A percentile compares a stretch with the other conserved stretches of the same genome.
Evolutionary conservation across 1,139 yeast genomes (phyloP).

Genomic region (Pichia sp.): DNA sequence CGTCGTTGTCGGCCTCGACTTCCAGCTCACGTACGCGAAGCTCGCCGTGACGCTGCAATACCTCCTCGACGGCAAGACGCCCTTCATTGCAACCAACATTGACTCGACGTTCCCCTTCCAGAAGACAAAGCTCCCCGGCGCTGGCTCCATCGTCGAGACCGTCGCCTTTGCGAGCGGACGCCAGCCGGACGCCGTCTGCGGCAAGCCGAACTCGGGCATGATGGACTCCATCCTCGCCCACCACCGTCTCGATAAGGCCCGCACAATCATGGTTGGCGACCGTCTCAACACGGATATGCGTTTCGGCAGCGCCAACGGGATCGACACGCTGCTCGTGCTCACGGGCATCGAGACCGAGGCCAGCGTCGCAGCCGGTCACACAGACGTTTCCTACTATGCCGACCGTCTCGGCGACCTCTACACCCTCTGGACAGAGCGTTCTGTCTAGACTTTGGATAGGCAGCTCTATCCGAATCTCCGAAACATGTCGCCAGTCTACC

Average conservation of each 20-base stretch:
- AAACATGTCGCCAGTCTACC: no score
- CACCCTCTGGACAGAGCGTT: constrained; percentile 39
- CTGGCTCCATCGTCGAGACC: constrained; percentile 85
- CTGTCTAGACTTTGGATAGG: no score
- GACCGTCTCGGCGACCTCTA: constrained; percentile 71
- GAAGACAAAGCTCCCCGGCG: constrained; percentile 85
- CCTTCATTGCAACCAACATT: constrained; percentile 90
- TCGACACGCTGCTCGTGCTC: constrained; percentile 77
- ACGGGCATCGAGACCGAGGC: constrained; percentile 81
- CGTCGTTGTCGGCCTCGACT: constrained; percentile 83
- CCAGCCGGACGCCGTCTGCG: constrained; percentile 62
- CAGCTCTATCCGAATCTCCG: no score
- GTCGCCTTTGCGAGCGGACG: constrained; percentile 77
- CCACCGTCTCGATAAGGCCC: constrained; percentile 51
- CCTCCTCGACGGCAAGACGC: constrained; percentile 59
- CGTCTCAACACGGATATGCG: constrained; percentile 91
- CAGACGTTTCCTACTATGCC: constrained; percentile 65
- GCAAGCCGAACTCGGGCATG: constrained; percentile 89
- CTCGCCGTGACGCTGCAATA: constrained; percentile 81
- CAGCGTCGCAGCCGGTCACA: constrained; percentile 39
- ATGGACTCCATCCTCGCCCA: constrained; percentile 82
- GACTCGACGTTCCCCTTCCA: constrained; percentile 92
- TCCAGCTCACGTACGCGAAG: constrained; percentile 73
- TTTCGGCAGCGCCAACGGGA: constrained; percentile 84
- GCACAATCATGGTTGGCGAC: constrained; percentile 93